Base-by-base conservation (phyloP, 805 yeast species). In the Cephaloascus fragrans region DNA sequence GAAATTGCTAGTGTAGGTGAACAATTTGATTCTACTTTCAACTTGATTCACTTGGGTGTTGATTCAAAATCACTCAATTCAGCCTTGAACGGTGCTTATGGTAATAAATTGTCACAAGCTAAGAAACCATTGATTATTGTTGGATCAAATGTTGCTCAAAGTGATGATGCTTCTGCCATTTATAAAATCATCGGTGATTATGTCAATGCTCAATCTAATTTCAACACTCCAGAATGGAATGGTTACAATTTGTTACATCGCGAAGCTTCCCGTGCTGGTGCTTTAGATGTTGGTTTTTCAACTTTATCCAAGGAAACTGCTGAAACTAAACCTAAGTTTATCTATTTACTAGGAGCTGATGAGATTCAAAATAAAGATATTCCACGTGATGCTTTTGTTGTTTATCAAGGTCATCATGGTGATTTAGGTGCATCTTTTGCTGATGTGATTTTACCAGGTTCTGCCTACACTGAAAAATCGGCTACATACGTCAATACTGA, bases 391-490 rank as follows among this genome's bases (percentile, higher is more conserved):
- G 86, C 95, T 3, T 86, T 85, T 57, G 95, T 86, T 23, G 79
- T 85, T 39, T 85, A 85, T 64, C 87, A 85, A 64, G 95, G 95
- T 40, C 95, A 86, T 62, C 95, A 85, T 62, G 95, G 95, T 64
- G 95, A 85, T 51, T 60, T 73, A 18, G 95, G 95, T 49, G 95
- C 95, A 20, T 79, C 90, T 6, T 73, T 77, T 49, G 95, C 95
- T 35, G 95, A 85, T 59, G 94, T 85, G 35, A 74, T 85, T 43
- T 72, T 85, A 48, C 95, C 95, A 35, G 89, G 89, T 36, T 73
- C 89, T 28, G 95, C 95, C 32, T 86, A 81, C 72, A 86, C 95
- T 32, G 95, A 85, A 61, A 86, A 85, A 62, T 66, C 78, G 19
- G 88, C 84, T 41, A 86, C 93, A 3, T 85, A 75, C 59, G 89